Evolutionary conservation across 2,329 filamentous ascomycete species (phyloP), one percentile per base, ranked within the genome.

Genomic region (Venturiaceae sp.): DNA sequence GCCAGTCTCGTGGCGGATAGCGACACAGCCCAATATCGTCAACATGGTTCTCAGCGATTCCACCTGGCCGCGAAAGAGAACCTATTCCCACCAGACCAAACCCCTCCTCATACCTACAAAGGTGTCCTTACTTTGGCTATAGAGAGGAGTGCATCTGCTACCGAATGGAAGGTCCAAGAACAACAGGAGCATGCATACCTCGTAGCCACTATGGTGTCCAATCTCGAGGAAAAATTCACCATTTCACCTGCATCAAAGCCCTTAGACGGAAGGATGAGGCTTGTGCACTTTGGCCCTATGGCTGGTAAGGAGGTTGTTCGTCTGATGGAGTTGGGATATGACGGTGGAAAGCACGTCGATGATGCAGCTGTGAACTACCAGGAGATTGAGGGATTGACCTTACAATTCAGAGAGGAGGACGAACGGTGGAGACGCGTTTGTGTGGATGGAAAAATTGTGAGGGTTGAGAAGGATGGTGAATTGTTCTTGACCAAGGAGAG

Each of bases 1-100:
- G 89, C 92, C 32, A 85, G 86, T 44, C 80, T 97, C 3, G 90
- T 97, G 23, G 91, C 89, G 65, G 91, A 96, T 74, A 94, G 88
- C 71, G 92, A 97, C 71, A 95, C 92, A 0, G 77, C 82, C 0
- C 86, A 84, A 63, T 92, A 92, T 71, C 86, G 92, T 62, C 82
- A 83, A 63, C 85, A 87, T 66, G 92, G 92, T 13, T 78, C 79
- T 33, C 83, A 87, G 68, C 81, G 92, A 21, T 97, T 97, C 73
- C 81, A 85, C 59, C 90, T 96, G 82, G 91, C 90, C 0, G 92
- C 90, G 0, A 80, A 84, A 56, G 85, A 90, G 65, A 80, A 92
- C 7, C 73, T 96, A n/a, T 80, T 75, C 53, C 83, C 82, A 0
- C 67, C 74, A 0, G 76, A 81, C 54, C 80, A 80, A 1, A 73